phyloP scores from a whole-genome alignment of 371 early-diverging fungal genomes.

The Apophysomyces ossiformis region DNA sequence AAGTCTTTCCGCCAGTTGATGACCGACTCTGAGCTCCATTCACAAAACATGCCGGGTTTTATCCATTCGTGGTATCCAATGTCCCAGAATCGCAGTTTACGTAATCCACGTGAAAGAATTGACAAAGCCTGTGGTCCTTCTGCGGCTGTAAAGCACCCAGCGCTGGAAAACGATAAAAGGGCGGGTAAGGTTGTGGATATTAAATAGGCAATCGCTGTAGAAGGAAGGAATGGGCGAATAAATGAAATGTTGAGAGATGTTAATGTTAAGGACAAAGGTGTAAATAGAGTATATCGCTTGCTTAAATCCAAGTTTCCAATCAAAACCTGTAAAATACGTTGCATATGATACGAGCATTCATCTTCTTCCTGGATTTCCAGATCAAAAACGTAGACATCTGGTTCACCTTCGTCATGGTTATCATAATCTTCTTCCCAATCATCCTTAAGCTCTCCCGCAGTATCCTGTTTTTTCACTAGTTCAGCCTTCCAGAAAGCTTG shows the following conservation, averaged over 20 bases:
- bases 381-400: not conserved
- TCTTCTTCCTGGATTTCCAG: constrained; percentile 1
- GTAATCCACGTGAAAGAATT: constrained; percentile 26
- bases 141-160: constrained; percentile 20
- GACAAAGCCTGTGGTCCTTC: constrained; percentile 26
- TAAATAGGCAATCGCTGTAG: constrained; percentile 22
- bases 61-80: constrained; percentile 40
- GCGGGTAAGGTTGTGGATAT: constrained; percentile 26
- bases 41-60: not conserved
- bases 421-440: constrained; percentile 20
- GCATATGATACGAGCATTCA: not conserved
- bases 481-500: constrained; percentile 12
- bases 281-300: constrained; percentile 3
- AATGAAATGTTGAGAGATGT: constrained; percentile 30
- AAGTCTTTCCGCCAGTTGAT: constrained; percentile 4
- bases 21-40: not conserved
- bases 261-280: constrained; percentile 22
- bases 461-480: not conserved
- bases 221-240: constrained; percentile 19
- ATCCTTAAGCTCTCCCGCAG: not conserved
- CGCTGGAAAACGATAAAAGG: constrained; percentile 24
- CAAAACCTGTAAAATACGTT: not conserved
- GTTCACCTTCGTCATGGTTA: constrained; percentile 9
- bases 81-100: constrained; percentile 29
- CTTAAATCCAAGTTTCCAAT: not conserved